phyloP scores from a whole-genome alignment of 2,329 filamentous ascomycete genomes.

The Ophiostoma fasciatum region DNA sequence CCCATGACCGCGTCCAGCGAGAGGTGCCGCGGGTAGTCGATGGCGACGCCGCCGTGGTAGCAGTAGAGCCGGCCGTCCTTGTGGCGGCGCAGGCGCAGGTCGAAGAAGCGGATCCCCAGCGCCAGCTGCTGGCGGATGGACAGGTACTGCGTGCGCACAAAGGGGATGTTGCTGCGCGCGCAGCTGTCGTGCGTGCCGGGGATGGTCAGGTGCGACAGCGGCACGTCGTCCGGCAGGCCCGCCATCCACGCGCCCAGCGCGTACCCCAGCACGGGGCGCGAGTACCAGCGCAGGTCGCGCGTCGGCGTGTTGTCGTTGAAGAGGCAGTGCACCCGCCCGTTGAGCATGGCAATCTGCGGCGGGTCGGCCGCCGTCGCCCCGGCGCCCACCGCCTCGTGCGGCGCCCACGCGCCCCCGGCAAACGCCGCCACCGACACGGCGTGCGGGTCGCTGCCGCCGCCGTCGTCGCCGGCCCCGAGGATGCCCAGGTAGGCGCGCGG shows the following conservation, averaged over 20 bases:
- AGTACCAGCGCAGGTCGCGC: slow-evolving; percentile 22
- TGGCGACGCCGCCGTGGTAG: slow-evolving; percentile 56
- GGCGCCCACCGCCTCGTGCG: slow-evolving; percentile 12
- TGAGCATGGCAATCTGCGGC: slow-evolving; percentile 17
- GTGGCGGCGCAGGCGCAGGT: slow-evolving; percentile 33
- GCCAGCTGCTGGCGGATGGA: slow-evolving; percentile 47
- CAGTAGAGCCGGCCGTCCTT: slow-evolving; percentile 39
- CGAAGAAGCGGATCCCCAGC: slow-evolving; percentile 59
- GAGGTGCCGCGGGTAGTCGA: slow-evolving; percentile 45
- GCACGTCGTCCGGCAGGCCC: slow-evolving; percentile 37
- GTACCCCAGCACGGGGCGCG: slow-evolving; percentile 18
- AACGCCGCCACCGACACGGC: slow-evolving; percentile 13
- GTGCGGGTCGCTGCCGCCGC: slow-evolving; percentile 11
- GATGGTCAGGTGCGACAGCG: slow-evolving; percentile 50
- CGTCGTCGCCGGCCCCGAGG: slow-evolving; percentile 14
- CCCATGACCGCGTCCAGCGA: slow-evolving; percentile 48
- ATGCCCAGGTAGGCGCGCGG: slow-evolving; percentile 17
- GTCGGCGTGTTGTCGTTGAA: slow-evolving; percentile 17
- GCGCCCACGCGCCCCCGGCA: slow-evolving; percentile 11
- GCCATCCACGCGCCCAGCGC: slow-evolving; percentile 46
- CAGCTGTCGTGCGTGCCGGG: slow-evolving; percentile 61
- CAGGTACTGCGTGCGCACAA: slow-evolving; percentile 57
- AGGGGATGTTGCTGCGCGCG: slow-evolving; percentile 29
- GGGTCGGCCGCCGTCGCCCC: slow-evolving; percentile 12
- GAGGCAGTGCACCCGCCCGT: slow-evolving; percentile 20